These are phyloP conservation scores for Phytophthora citrophthora DNA, from an alignment of 352 stramenopile genomes.

Conservation along the genomic window DNA sequence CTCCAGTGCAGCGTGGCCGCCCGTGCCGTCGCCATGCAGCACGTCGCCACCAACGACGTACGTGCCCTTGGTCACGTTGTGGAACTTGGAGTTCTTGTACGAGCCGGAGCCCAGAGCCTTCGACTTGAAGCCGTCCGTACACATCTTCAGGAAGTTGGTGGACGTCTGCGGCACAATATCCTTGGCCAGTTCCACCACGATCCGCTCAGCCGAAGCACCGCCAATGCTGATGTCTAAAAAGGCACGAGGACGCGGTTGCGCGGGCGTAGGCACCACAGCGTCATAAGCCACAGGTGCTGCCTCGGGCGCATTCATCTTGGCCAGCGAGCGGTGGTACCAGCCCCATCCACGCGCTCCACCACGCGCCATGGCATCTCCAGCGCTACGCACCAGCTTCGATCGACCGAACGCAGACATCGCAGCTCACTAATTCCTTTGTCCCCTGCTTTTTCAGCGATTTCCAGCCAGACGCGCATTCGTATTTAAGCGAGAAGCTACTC, in stretches of 20 bases:
- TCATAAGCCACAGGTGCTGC: constrained; percentile 68
- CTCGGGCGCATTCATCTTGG: constrained; percentile 84
- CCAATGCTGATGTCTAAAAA: constrained; percentile 88
- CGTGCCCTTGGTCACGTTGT: constrained; percentile 86
- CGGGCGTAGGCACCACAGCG: constrained; percentile 58
- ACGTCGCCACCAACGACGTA: constrained; percentile 83
- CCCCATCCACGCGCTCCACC: constrained; percentile 75
- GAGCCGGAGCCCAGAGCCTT: constrained; percentile 63
- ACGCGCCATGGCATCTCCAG: constrained; percentile 58
- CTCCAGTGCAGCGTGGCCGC: constrained; percentile 76
- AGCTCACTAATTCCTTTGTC: constrained; percentile 6
- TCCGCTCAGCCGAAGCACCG: constrained; percentile 71
- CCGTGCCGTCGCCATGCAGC: constrained; percentile 73
- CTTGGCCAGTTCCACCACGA: constrained; percentile 85
- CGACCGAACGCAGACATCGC: constrained; percentile 68
- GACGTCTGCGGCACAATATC: constrained; percentile 82
- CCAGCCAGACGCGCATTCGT: constrained; percentile 33
- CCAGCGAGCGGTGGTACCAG: constrained; percentile 85
- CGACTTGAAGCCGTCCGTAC: constrained; percentile 70
- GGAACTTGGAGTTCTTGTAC: constrained; percentile 86
- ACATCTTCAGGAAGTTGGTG: constrained; percentile 82
- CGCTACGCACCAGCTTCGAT: constrained; percentile 63
- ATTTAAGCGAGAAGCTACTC: constrained; percentile 20
- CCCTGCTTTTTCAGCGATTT: constrained; percentile 18
- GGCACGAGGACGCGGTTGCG: constrained; percentile 64